phyloP scores from a whole-genome alignment of 352 stramenopile genomes.

The Globisporangium cederbergense region DNA sequence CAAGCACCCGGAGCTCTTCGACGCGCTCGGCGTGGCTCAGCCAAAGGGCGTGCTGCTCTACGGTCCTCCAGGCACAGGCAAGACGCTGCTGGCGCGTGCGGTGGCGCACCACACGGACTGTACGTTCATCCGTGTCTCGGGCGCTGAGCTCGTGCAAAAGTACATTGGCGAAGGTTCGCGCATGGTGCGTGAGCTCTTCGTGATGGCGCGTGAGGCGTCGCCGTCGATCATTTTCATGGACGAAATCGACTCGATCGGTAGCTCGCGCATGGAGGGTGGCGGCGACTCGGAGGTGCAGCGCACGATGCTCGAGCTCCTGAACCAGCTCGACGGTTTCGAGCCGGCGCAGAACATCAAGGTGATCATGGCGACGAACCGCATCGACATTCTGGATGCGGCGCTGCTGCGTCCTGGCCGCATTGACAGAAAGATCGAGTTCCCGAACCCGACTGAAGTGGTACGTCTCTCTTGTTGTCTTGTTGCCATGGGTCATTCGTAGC shows the following conservation, averaged over 20 bases:
- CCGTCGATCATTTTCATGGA: conserved; percentile 99
- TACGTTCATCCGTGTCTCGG: conserved; percentile 99
- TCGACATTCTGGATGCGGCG: conserved; percentile 98
- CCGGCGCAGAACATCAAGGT: conserved; percentile 98
- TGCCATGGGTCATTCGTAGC: neutral
- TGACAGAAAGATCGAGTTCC: conserved; percentile 99
- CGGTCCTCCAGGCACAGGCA: conserved; percentile 96
- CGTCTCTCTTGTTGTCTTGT: conserved; percentile 12
- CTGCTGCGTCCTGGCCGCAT: conserved; percentile 97
- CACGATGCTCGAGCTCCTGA: conserved; percentile 99
- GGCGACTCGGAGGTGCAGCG: conserved; percentile 99
- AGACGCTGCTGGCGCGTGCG: conserved; percentile 97
- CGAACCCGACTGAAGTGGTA: conserved; percentile 95
- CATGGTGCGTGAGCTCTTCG: conserved; percentile 99
- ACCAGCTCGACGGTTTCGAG: conserved; percentile 97
- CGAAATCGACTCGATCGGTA: conserved; percentile 99
- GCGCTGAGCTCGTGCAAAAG: conserved; percentile 99
- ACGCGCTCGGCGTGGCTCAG: conserved; percentile 97
- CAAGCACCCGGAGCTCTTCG: conserved; percentile 99
- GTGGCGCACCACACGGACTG: conserved; percentile 99
- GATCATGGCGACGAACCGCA: conserved; percentile 99
- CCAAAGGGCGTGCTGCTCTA: conserved; percentile 96
- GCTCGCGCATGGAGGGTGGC: conserved; percentile 88
- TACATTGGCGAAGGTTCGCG: conserved; percentile 99
- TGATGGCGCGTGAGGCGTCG: conserved; percentile 97